Conservation (phyloP, 805 yeast genomes). For the Yamadazyma kitorensis region DNA sequence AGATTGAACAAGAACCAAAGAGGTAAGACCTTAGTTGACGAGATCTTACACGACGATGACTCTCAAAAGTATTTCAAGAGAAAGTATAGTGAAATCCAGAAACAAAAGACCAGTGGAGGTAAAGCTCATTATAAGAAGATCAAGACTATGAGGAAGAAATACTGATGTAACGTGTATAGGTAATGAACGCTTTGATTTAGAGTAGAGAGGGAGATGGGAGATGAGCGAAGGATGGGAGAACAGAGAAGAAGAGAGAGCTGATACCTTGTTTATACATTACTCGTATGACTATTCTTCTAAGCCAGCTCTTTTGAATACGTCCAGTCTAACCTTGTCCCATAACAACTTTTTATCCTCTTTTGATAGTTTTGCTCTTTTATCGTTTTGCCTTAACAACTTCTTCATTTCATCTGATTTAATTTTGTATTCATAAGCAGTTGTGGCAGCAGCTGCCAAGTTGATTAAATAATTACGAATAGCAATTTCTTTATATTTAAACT, state of each 20-base stretch:
- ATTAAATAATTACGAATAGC: conserved; percentile 50
- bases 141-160: conserved; percentile 57
- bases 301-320: conserved; percentile 49
- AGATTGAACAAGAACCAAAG: conserved; percentile 69
- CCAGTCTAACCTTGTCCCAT: conserved; percentile 51
- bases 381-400: conserved; percentile 20
- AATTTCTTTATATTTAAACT: conserved; percentile 39
- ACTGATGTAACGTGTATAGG: conserved; percentile 24
- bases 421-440: conserved; percentile 51
- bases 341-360: conserved; percentile 41
- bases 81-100: conserved; percentile 78
- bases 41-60: conserved; percentile 70
- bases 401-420: conserved; percentile 34
- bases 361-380: conserved; percentile 30
- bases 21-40: conserved; percentile 76
- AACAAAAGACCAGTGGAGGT: conserved; percentile 58
- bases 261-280: no score
- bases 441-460: conserved; percentile 54
- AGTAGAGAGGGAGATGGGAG: not conserved
- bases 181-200: no score
- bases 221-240: not conserved
- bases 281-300: conserved; percentile 22
- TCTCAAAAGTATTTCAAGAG: conserved; percentile 78
- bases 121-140: conserved; percentile 63
- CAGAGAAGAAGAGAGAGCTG: not conserved